phyloP scores from a whole-genome alignment of 495 filamentous ascomycete genomes.

The Cercophora samala region DNA sequence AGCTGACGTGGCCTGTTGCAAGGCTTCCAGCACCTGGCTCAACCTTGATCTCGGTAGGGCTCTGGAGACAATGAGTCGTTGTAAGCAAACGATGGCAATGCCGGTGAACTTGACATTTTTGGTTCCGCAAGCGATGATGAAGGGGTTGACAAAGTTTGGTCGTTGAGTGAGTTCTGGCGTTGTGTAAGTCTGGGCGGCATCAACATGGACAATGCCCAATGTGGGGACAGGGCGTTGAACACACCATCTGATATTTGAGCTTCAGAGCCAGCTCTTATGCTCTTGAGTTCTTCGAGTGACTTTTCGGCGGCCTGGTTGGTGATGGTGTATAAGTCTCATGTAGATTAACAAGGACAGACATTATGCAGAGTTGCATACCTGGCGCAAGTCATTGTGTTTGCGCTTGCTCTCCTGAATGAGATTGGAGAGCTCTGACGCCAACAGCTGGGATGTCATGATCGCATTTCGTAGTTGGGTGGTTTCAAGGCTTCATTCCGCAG shows the following conservation, averaged over 20 bases:
- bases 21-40: conserved; percentile 78
- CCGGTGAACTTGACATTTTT: conserved; percentile 84
- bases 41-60: conserved; percentile 70
- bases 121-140: conserved; percentile 85
- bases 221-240: conserved; percentile 21
- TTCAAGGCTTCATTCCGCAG: not conserved
- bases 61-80: conserved; percentile 76
- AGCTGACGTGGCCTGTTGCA: conserved; percentile 70
- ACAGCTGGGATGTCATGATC: conserved; percentile 89
- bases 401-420: conserved; percentile 94
- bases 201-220: not conserved
- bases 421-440: conserved; percentile 84
- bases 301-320: conserved; percentile 83
- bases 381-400: conserved; percentile 83
- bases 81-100: conserved; percentile 81
- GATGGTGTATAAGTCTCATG: not conserved
- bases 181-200: conserved; percentile 18
- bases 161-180: conserved; percentile 73
- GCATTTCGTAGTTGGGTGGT: conserved; percentile 19
- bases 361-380: conserved; percentile 50
- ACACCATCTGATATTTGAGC: conserved; percentile 79
- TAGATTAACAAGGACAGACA: not conserved
- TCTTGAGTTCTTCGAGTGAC: conserved; percentile 84
- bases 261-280: conserved; percentile 70
- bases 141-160: conserved; percentile 82